phyloP scores from a whole-genome alignment of 2,329 filamentous ascomycete species.

The Coleophoma cylindrospora region DNA sequence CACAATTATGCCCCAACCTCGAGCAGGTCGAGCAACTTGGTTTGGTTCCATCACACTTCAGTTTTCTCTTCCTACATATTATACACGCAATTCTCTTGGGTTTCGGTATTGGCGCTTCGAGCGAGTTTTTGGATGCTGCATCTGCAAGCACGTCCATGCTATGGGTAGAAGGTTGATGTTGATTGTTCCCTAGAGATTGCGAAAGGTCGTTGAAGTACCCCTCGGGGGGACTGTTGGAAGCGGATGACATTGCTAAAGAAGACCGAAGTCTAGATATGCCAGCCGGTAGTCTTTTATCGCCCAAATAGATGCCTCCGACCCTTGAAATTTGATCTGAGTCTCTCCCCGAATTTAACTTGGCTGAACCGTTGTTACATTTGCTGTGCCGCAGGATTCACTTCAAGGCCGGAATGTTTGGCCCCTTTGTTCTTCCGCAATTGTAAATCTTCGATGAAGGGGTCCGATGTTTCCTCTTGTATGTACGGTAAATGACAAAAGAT shows the following conservation, averaged over 20 bases:
- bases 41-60: slow-evolving; percentile 63
- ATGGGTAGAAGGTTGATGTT: slow-evolving; percentile 23
- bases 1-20: slow-evolving; percentile 58
- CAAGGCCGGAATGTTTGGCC: background rate
- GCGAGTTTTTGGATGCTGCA: slow-evolving; percentile 32
- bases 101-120: slow-evolving; percentile 60
- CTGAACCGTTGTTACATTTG: background rate
- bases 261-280: too few species aligned
- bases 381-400: background rate
- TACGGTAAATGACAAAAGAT: too few species aligned
- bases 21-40: slow-evolving; percentile 66
- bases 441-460: too few species aligned
- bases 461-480: too few species aligned
- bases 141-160: slow-evolving; percentile 28
- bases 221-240: slow-evolving; percentile 29
- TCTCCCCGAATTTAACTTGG: slow-evolving; percentile 2
- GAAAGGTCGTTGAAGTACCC: slow-evolving; percentile 54
- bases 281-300: too few species aligned
- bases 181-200: slow-evolving; percentile 31
- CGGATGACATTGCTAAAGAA: slow-evolving; percentile 21
- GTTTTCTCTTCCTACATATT: slow-evolving; percentile 86
- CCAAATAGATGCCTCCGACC: background rate
- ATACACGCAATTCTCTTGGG: slow-evolving; percentile 95
- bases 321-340: slow-evolving; percentile 2
- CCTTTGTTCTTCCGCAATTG: too few species aligned